These are phyloP conservation scores for Backusella tarrabulga DNA, from an alignment of 192 early-diverging fungal genomes.

Conservation along the genomic window DNA sequence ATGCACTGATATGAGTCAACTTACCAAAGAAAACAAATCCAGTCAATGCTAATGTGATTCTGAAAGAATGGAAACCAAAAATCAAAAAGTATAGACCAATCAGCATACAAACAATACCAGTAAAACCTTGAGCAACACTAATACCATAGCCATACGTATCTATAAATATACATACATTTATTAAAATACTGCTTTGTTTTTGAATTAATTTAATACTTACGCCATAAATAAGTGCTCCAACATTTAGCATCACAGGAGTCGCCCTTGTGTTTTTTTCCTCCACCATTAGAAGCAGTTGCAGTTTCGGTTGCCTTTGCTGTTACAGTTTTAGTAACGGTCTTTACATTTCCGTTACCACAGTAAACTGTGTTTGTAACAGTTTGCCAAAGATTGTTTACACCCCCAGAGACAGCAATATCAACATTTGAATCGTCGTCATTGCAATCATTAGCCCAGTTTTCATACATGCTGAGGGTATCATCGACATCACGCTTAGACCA, in stretches of 20 bases:
- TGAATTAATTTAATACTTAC: conserved; percentile 12
- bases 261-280: background rate
- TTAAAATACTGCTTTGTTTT: background rate
- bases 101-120: conserved; percentile 45
- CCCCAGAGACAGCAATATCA: background rate
- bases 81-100: conserved; percentile 45
- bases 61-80: conserved; percentile 51
- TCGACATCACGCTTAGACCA: conserved; percentile 19
- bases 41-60: conserved; percentile 40
- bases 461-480: conserved; percentile 20
- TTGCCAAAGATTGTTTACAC: conserved; percentile 23
- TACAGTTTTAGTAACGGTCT: conserved; percentile 27
- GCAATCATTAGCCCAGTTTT: conserved; percentile 22
- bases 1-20: background rate
- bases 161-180: background rate
- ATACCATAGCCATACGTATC: conserved; percentile 42
- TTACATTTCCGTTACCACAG: conserved; percentile 30
- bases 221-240: conserved; percentile 35
- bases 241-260: conserved; percentile 24
- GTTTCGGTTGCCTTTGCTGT: conserved; percentile 14
- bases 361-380: conserved; percentile 24
- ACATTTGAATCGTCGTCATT: conserved; percentile 3
- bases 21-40: conserved; percentile 53
- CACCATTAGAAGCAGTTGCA: background rate
- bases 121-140: conserved; percentile 36